A percentile compares a stretch with the other conserved stretches of the same genome.
Conservation (phyloP, 2,329 filamentous ascomycete genomes). For the Colletotrichum falcatum region DNA sequence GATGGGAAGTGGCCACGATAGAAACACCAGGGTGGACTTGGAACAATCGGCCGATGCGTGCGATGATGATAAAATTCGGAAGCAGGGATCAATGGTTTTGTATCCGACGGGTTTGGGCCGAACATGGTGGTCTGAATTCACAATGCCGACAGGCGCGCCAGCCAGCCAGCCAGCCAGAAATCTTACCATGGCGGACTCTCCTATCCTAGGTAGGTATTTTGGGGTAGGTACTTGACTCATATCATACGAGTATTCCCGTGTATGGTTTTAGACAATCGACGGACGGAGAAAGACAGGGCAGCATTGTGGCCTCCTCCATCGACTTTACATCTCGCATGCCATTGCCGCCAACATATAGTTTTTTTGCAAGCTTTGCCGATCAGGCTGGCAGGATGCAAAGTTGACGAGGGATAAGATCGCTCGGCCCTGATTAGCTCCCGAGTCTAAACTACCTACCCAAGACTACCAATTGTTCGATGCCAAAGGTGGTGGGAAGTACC, state of each 20-base stretch:
- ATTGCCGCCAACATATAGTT: neutral
- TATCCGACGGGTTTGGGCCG: slow-evolving; percentile 31
- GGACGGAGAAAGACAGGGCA: slow-evolving; percentile 5
- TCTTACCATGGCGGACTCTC: neutral
- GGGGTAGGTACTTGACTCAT: too few relatives aligned
- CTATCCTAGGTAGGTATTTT: too few relatives aligned
- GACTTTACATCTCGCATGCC: neutral
- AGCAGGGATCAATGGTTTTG: slow-evolving; percentile 6
- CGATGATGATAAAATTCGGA: neutral
- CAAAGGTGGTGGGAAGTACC: neutral
- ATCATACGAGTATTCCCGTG: neutral
- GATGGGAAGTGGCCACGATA: neutral
- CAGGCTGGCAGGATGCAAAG: slow-evolving; percentile 10
- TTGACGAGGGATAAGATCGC: neutral
- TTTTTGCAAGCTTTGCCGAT: neutral
- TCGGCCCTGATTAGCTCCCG: neutral
- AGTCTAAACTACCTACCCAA: neutral
- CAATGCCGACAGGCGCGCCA: neutral
- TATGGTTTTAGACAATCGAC: neutral
- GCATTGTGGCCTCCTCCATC: slow-evolving; percentile 25
- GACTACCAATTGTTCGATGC: neutral
- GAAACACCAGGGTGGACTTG: neutral
- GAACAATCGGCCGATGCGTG: neutral
- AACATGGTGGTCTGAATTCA: slow-evolving; percentile 24
- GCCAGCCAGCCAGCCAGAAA: neutral